phyloP scores from a whole-genome alignment of 805 yeast genomes.

The Teunomyces gatunensis region DNA sequence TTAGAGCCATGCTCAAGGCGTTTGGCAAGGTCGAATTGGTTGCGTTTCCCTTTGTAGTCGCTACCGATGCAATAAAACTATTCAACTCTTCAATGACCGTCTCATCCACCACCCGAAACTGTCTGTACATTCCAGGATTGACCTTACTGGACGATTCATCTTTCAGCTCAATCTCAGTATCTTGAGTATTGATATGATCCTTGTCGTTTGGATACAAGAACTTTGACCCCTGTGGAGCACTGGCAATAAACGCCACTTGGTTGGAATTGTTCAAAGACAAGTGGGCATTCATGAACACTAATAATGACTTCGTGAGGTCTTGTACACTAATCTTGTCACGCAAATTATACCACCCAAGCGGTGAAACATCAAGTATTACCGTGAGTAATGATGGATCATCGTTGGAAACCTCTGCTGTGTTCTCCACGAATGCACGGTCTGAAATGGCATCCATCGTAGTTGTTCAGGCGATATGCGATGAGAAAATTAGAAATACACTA shows the following conservation, averaged over 20 bases:
- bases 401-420: slow-evolving; percentile 19
- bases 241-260: slow-evolving; percentile 75
- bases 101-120: slow-evolving; percentile 77
- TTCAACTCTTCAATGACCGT: slow-evolving; percentile 61
- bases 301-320: slow-evolving; percentile 59
- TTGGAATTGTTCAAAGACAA: slow-evolving; percentile 81
- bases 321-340: slow-evolving; percentile 49
- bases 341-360: slow-evolving; percentile 60
- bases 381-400: slow-evolving; percentile 73
- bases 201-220: slow-evolving; percentile 61
- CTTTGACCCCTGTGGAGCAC: slow-evolving; percentile 66
- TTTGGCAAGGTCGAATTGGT: slow-evolving; percentile 51
- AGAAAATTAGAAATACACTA: neutral
- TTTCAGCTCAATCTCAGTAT: slow-evolving; percentile 6
- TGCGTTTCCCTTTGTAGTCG: neutral
- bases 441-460: slow-evolving; percentile 63
- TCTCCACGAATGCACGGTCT: slow-evolving; percentile 51
- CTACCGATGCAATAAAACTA: neutral
- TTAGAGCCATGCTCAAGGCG: slow-evolving; percentile 77
- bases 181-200: slow-evolving; percentile 6
- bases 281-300: slow-evolving; percentile 85
- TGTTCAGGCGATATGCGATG: neutral
- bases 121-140: slow-evolving; percentile 74
- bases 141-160: slow-evolving; percentile 23
- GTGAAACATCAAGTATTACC: slow-evolving; percentile 74